Conservation (phyloP, 495 filamentous ascomycete genomes). For the Aspergillus taichungensis region DNA sequence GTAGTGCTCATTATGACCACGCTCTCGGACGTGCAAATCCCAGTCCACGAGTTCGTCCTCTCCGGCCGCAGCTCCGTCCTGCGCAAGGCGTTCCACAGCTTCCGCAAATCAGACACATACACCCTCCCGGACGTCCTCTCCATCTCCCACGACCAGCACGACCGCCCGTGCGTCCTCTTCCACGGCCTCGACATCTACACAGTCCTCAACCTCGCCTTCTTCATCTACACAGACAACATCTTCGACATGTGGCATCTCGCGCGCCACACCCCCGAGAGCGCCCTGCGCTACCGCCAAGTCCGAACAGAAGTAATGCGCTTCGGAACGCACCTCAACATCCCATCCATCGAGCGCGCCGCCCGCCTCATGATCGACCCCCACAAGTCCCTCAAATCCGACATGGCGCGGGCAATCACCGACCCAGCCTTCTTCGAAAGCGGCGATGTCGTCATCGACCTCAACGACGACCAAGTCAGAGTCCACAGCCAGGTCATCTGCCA, state of each 20-base stretch:
- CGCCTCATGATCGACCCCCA: conserved; percentile 60
- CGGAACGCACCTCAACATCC: conserved; percentile 56
- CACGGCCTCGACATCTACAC: conserved; percentile 63
- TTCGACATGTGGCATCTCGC: conserved; percentile 78
- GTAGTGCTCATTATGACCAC: conserved; percentile 46
- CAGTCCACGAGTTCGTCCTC: conserved; percentile 76
- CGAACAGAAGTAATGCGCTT: conserved; percentile 76
- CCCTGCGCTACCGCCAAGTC: conserved; percentile 63
- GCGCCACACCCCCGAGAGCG: conserved; percentile 50
- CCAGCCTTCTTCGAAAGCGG: conserved; percentile 60
- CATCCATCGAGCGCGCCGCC: conserved; percentile 61
- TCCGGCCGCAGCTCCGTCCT: conserved; percentile 62
- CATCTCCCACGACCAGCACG: conserved; percentile 43
- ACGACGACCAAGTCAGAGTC: conserved; percentile 53
- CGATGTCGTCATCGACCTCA: conserved; percentile 69
- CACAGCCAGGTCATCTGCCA: conserved; percentile 74
- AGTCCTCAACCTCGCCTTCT: conserved; percentile 69
- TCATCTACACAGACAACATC: conserved; percentile 69
- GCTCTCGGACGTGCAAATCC: conserved; percentile 56
- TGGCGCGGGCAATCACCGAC: conserved; percentile 57
- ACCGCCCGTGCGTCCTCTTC: conserved; percentile 47
- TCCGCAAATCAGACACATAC: conserved; percentile 34
- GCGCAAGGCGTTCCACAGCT: conserved; percentile 49
- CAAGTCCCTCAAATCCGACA: conserved; percentile 55
- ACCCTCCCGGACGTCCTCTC: conserved; percentile 50